Evolutionary conservation across 768 basidiomycete genomes (phyloP), one percentile per base, ranked within the genome.

Genomic region (Cystoderma amianthinum): DNA sequence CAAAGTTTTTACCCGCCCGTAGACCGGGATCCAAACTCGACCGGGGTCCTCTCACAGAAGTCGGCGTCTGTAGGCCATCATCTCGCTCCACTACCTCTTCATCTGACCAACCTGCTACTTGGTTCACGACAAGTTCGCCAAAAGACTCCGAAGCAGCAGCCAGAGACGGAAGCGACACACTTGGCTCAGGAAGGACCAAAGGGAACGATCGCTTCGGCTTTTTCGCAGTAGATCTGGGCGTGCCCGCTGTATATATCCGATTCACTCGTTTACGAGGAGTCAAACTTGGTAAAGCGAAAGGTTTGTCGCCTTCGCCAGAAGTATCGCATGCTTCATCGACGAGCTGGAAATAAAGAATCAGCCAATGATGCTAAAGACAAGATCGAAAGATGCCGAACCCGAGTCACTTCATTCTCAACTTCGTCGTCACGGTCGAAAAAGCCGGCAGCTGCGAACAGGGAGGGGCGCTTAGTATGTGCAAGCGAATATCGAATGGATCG

Each of bases 191-290:
- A 32, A 57, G 41, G 13, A 44, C 20, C 35, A 56, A 43, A 0
- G 52, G 46, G 35, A 49, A 51, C 5, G 54, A 50, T 17, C 49
- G 41, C 16, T 57, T 50, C 7, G 44, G 42, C 37, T 45, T 44
- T 25, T 42, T 56, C 36, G 40, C 46, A 2, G 45, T 41, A 15
- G 53, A 51, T 15, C 48, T 32, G 44, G 15, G 45, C 41, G 15
- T 59, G 36, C 57, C 55, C 5, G 53, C 55, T 6, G 59, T 60
- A 48, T 57, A 61, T 15, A 64, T 60, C 32, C 60, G 54, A 39
- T 58, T 57, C 15, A 55, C 42, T n/a, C 37, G 32, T 17, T 49
- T 54, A 10, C n/a, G 49, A 32, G 25, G 44, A 50, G 22, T 48
- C 47, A 1, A 60, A 54, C 40, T 50, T 51, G 30, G 36, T 36